phyloP scores from a whole-genome alignment of 306 rosid species.

The Vigna unguiculata region DNA sequence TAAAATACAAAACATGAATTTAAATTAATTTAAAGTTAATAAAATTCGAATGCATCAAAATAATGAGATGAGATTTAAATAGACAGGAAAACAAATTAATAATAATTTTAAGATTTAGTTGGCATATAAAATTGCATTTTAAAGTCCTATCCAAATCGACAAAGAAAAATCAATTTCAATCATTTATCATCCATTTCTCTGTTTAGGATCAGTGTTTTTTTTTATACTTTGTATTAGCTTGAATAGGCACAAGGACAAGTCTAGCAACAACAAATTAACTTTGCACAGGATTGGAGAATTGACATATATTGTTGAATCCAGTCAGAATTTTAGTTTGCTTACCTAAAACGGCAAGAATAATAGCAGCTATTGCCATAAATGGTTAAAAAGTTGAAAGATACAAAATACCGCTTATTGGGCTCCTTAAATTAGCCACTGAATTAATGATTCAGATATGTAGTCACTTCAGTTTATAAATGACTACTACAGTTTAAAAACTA shows the following conservation, averaged over 20 bases:
- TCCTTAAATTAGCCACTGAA: constrained; percentile 22
- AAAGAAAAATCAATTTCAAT: no score
- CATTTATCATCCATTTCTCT: background rate
- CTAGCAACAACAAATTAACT: background rate
- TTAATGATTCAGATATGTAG: background rate
- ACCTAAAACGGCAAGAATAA: background rate
- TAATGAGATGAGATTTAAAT: no score
- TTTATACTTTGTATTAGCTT: background rate
- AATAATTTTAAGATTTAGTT: no score
- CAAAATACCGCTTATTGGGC: constrained; percentile 16
- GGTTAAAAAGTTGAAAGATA: constrained; percentile 6
- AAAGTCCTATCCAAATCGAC: background rate
- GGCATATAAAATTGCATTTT: background rate
- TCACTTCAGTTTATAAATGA: constrained; percentile 15
- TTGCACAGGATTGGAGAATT: background rate
- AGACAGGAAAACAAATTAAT: no score
- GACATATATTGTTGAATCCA: background rate
- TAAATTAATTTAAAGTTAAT: no score
- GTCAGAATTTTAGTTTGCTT: background rate
- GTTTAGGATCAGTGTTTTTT: background rate
- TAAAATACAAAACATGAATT: background rate
- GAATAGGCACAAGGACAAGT: background rate
- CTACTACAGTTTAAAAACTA: constrained; percentile 10
- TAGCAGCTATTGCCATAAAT: background rate
- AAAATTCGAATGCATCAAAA: no score